Conservation (phyloP, 768 basidiomycete genomes). For the Pulveroboletus frians region DNA sequence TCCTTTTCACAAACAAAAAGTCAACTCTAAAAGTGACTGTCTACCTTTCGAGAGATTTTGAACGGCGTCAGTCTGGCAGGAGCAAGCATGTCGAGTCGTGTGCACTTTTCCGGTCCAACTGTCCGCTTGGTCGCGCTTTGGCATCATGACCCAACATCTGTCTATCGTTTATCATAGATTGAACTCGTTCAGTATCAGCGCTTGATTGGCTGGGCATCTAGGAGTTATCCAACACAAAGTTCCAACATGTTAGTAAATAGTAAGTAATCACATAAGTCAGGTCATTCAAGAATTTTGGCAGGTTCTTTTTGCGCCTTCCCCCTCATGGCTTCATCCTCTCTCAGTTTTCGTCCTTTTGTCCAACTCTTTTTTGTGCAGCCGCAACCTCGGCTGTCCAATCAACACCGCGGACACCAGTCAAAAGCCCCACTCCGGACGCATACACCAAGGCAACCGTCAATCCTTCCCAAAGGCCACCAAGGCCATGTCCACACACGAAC, state of each 20-base stretch:
- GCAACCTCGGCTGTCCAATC: slow-evolving; percentile 64
- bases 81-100: background rate
- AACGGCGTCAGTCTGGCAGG: background rate
- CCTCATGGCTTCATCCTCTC: background rate
- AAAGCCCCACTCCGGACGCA: slow-evolving; percentile 52
- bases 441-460: slow-evolving; percentile 64
- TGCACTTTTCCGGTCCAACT: background rate
- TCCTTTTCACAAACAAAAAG: background rate
- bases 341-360: slow-evolving; percentile 40
- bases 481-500: slow-evolving; percentile 50
- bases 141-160: background rate
- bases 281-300: too few relatives aligned
- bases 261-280: too few relatives aligned
- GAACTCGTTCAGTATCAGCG: too few relatives aligned
- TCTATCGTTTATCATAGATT: background rate
- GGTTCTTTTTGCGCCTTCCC: background rate
- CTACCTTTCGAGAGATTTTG: background rate
- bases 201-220: too few relatives aligned
- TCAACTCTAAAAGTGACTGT: background rate
- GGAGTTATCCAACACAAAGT: too few relatives aligned
- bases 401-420: slow-evolving; percentile 45
- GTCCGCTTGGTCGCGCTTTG: background rate
- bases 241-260: too few relatives aligned
- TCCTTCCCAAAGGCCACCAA: slow-evolving; percentile 84
- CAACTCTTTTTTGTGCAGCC: slow-evolving; percentile 13